Evolutionary conservation across 257 asterid species (phyloP), one percentile per base, ranked within the genome.

Genomic region (Marsdenia floribunda): DNA sequence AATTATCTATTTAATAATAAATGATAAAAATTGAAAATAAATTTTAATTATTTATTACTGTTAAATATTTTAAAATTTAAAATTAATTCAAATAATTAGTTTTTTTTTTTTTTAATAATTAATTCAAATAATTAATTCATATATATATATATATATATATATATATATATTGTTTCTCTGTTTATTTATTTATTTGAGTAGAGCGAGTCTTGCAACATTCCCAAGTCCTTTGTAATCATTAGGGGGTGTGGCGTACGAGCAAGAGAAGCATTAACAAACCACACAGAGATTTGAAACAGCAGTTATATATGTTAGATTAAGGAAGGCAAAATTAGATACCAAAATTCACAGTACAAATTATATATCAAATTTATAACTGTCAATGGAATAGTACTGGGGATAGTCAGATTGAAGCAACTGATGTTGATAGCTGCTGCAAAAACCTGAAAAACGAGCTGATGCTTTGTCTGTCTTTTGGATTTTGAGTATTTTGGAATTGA

Each of bases 351-450:
- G 2, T 3, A 73, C 60, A 22, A 67, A 44, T 59, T 29, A 29
- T 73, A 76, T 29, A 49, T 67, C 57, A 38, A 4, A 75, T 92
- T 87, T 83, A 89, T 90, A 46, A 70, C 77, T 89, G 42, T 89
- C 80, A 33, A 84, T 66, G 68, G 89, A 74, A 73, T 87, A 87
- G 8, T 89, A 29, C 86, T 7, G 84, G 90, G 84, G 90, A 8
- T 87, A 89, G 64, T 87, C 92, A 6, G 95, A 83, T 61, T 84
- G 88, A 80, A 87, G 75, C 75, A 85, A 83, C 49, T 84, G 89
- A 50, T 72, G 95, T 46, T 89, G 90, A 18, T n/a, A n/a, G 90
- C 89, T 13, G 88, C 86, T 2, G 91, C 87, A 76, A 85, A 85
- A 64, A 88, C 33, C 90, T 54, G 86, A 75, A 44, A 89, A 67